Evolutionary conservation across 306 rosid species (phyloP).

Genomic region (Quercus rubra): DNA sequence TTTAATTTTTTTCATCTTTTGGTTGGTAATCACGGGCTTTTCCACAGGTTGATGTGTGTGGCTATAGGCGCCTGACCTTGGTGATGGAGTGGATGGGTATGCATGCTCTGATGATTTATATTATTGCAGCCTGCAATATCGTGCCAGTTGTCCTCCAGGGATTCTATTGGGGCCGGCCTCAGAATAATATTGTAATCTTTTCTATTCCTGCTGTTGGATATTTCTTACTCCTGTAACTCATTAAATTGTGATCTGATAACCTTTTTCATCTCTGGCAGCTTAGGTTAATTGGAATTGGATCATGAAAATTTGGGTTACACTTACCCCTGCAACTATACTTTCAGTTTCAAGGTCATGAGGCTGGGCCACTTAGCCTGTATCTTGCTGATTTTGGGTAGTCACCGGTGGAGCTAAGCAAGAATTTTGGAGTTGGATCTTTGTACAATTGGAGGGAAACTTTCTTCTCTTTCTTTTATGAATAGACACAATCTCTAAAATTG

Average conservation of each 20-base stretch:
- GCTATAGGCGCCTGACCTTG: slow-evolving; percentile 49
- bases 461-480: neutral
- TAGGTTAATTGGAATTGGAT: slow-evolving; percentile 53
- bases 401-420: neutral
- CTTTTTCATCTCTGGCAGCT: slow-evolving; percentile 35
- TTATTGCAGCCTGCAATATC: slow-evolving; percentile 80
- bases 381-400: neutral
- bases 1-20: neutral
- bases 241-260: slow-evolving; percentile 6
- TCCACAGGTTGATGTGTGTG: slow-evolving; percentile 81
- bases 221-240: neutral
- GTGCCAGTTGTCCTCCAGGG: slow-evolving; percentile 84
- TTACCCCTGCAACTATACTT: neutral
- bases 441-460: neutral
- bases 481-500: neutral
- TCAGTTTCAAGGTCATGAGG: neutral
- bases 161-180: slow-evolving; percentile 74
- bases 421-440: neutral
- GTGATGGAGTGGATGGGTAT: slow-evolving; percentile 88
- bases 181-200: slow-evolving; percentile 64
- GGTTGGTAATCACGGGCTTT: neutral
- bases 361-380: neutral
- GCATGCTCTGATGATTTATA: slow-evolving; percentile 79
- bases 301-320: slow-evolving; percentile 34
- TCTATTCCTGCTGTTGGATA: neutral